Evolutionary conservation across 2,329 filamentous ascomycete genomes (phyloP), one percentile per base, ranked within the genome.

Genomic region (Calonectria leucothoes): DNA sequence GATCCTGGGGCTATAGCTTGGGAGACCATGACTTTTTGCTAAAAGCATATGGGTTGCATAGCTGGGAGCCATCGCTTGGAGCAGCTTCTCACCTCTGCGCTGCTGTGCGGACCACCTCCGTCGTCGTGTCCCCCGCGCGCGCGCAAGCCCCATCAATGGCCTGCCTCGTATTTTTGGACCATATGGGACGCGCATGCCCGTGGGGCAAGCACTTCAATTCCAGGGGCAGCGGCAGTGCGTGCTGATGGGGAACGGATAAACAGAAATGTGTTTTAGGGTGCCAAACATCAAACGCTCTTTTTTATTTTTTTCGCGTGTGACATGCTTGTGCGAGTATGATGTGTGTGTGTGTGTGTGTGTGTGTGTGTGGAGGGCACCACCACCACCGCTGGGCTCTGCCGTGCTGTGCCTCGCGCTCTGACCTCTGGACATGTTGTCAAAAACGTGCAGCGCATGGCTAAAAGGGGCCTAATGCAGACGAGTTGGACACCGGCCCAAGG

Each of bases 381-480:
- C 12, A 6, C 48, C 15, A 3, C 15, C 6, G 27, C 20, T 45
- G 42, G 25, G 20, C 63, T 42, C 42, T 59, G 55, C 35, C 48
- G 14, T 65, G 65, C 70, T 72, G 70, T 63, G 70, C 52, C 63
- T 66, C 69, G 31, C n/a, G 37, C 51, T 61, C 66, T 69, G 39
- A 51, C 66, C 45, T 45, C 45, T 23, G 23, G 14, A 37, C 4
- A 39, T 35, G 23, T 33, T 48, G 52, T 61, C 25, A 59, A 69
- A 49, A 61, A 68, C 37, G 66, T 57, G 51, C 57, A 52, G 33
- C 31, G 66, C 39, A 59, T 51, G 15, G 17, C 59, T 35, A 37
- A 65, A 55, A 57, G 15, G 49, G 68, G 69, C 39, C 69, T 70
- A 66, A 70, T 70, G 69, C 61, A 64, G 45, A 66, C 37, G 65